Percentiles rank a stretch among this genome's conserved stretches.
Conservation (phyloP, 2,329 filamentous ascomycete genomes). For the Sclerotinia nivalis region DNA sequence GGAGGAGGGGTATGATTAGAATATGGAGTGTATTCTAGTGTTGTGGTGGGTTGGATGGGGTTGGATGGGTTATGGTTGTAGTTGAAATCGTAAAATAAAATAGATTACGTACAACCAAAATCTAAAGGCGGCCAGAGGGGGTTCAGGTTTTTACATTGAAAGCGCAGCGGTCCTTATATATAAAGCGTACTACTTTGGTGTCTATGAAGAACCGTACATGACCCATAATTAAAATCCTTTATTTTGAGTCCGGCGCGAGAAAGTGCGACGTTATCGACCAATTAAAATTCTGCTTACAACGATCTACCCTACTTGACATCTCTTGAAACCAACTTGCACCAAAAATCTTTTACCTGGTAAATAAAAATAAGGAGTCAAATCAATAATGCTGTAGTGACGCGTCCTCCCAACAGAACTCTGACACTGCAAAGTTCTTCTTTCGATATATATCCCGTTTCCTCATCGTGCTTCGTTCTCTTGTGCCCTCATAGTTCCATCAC, state of each 20-base stretch:
- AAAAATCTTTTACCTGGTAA: background rate
- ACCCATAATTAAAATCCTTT: slow-evolving; percentile 22
- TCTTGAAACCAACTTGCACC: slow-evolving; percentile 7
- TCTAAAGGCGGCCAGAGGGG: background rate
- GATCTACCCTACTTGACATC: slow-evolving; percentile 11
- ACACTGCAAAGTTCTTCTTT: background rate
- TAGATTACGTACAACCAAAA: slow-evolving; percentile 24
- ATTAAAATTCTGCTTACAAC: slow-evolving; percentile 12
- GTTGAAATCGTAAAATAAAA: slow-evolving; percentile 20
- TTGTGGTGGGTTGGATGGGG: background rate
- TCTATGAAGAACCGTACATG: background rate
- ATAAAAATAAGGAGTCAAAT: background rate
- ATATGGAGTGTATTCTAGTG: slow-evolving; percentile 3
- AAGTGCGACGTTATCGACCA: slow-evolving; percentile 13
- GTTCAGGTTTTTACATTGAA: background rate
- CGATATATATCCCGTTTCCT: background rate
- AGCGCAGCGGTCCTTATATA: slow-evolving; percentile 13
- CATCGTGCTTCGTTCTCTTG: background rate
- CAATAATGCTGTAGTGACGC: background rate
- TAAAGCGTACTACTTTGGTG: background rate
- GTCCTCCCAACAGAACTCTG: background rate
- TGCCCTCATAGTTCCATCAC: background rate
- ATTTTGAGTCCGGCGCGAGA: slow-evolving; percentile 7
- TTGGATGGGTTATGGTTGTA: background rate
- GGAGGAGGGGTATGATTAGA: background rate